These are phyloP conservation scores for Cladosporium austrohemisphaericum DNA, from an alignment of 2,329 filamentous ascomycete species.

Conservation along the genomic window DNA sequence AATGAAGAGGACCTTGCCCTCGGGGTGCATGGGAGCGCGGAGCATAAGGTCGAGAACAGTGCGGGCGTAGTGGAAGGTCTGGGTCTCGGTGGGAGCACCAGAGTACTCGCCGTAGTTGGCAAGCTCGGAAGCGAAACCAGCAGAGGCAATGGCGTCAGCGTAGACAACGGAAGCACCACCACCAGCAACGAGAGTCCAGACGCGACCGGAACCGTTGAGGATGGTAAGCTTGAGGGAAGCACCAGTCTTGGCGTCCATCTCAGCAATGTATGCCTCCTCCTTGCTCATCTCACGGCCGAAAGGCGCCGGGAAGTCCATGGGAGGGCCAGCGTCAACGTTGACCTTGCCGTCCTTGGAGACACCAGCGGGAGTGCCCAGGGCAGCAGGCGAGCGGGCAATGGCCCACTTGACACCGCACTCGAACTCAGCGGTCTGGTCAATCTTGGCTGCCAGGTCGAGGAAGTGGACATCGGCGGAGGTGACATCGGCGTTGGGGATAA, in stretches of 20 bases:
- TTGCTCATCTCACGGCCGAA: constrained; percentile 98
- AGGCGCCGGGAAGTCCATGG: constrained; percentile 97
- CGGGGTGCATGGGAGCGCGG: constrained; percentile 73
- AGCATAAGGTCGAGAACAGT: constrained; percentile 98
- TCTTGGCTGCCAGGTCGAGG: constrained; percentile 96
- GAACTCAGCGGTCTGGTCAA: constrained; percentile 98
- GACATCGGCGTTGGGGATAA: constrained; percentile 87
- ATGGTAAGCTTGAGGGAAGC: constrained; percentile 98
- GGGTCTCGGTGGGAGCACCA: constrained; percentile 94
- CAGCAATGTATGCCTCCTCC: constrained; percentile 98
- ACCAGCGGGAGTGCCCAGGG: constrained; percentile 71
- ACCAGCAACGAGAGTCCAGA: constrained; percentile 98
- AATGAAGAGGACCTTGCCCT: constrained; percentile 99
- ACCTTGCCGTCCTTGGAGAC: constrained; percentile 65
- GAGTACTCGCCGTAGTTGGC: constrained; percentile 99
- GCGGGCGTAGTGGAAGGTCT: constrained; percentile 98
- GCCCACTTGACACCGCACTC: constrained; percentile 99
- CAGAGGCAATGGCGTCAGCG: constrained; percentile 94
- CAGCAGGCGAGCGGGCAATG: constrained; percentile 83
- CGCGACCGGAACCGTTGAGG: constrained; percentile 82
- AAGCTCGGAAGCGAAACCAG: constrained; percentile 90
- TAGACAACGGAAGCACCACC: constrained; percentile 99
- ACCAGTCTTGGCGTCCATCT: constrained; percentile 98
- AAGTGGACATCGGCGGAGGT: constrained; percentile 96
- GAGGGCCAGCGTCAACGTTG: constrained; percentile 91